phyloP scores from a whole-genome alignment of 768 basidiomycete genomes.

The Podaxis sp. region DNA sequence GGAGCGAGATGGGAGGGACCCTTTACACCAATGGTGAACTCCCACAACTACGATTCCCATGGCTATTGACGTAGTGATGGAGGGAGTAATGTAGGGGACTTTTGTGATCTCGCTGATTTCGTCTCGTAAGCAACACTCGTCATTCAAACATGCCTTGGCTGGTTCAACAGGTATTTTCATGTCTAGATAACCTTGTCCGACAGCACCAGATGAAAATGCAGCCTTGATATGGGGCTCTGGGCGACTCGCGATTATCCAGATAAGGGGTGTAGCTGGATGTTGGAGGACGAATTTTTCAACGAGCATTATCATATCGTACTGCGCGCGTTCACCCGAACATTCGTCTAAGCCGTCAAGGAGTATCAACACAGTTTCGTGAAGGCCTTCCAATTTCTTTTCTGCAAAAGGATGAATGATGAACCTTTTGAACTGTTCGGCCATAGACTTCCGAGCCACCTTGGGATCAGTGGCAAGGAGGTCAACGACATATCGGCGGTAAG shows the following conservation, averaged over 20 bases:
- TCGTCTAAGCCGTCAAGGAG: constrained; percentile 29
- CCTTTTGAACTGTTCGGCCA: constrained; percentile 11
- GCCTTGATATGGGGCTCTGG: constrained; percentile 24
- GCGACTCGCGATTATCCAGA: constrained; percentile 26
- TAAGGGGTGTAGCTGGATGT: constrained; percentile 14
- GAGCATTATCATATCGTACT: constrained; percentile 17
- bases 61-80: too few relatives aligned
- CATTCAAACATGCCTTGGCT: constrained; percentile 17
- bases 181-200: neutral
- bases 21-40: too few relatives aligned
- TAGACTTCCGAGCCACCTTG: constrained; percentile 9
- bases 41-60: too few relatives aligned
- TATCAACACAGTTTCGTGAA: constrained; percentile 11
- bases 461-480: constrained; percentile 12
- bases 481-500: constrained; percentile 4
- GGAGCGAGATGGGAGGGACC: too few relatives aligned
- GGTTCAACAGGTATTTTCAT: constrained; percentile 14
- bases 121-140: constrained; percentile 16
- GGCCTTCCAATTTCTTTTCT: neutral
- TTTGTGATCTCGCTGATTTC: constrained; percentile 6
- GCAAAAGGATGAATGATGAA: constrained; percentile 18
- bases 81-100: too few relatives aligned
- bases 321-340: constrained; percentile 16
- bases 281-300: constrained; percentile 7
- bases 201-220: constrained; percentile 2